These are phyloP conservation scores for Ceratobasidium sp. DNA, from an alignment of 1,284 basidiomycete genomes.

Conservation along the genomic window DNA sequence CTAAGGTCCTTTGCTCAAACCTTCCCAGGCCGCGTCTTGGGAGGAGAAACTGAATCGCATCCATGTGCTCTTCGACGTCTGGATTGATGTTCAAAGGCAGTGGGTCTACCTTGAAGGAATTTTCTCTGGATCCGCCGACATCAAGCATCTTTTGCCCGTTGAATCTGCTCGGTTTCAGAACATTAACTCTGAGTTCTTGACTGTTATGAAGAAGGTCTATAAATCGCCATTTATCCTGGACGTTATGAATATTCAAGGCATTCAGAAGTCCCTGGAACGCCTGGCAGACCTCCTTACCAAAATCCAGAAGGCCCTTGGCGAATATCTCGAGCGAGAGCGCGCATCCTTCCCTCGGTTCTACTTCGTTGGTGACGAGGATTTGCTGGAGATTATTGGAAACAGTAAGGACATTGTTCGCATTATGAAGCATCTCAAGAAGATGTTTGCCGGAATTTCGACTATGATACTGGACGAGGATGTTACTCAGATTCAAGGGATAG, in stretches of 20 bases:
- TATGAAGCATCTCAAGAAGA: constrained; percentile 99
- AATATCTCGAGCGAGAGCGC: constrained; percentile 97
- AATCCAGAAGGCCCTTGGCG: constrained; percentile 99
- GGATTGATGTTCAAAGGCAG: constrained; percentile 99
- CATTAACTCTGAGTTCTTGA: constrained; percentile 98
- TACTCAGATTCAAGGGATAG: constrained; percentile 90
- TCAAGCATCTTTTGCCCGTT: constrained; percentile 97
- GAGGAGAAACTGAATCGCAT: constrained; percentile 96
- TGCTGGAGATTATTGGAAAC: constrained; percentile 99
- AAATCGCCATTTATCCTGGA: constrained; percentile 98
- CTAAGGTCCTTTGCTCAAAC: constrained; percentile 49
- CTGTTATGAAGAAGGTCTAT: constrained; percentile 99
- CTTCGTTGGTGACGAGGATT: constrained; percentile 99
- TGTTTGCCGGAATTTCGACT: constrained; percentile 98
- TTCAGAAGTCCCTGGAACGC: constrained; percentile 97
- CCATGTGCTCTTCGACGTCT: constrained; percentile 97
- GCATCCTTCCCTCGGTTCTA: constrained; percentile 99
- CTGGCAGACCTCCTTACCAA: constrained; percentile 96
- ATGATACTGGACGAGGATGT: constrained; percentile 91
- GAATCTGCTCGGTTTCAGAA: constrained; percentile 98
- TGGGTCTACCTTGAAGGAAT: constrained; percentile 99
- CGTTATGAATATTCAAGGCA: constrained; percentile 95
- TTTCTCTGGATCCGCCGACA: constrained; percentile 98
- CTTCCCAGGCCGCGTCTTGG: constrained; percentile 82
- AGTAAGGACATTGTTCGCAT: constrained; percentile 98